Base-by-base conservation (phyloP, 2,329 filamentous ascomycete genomes). In the Calonectria hawksworthii region DNA sequence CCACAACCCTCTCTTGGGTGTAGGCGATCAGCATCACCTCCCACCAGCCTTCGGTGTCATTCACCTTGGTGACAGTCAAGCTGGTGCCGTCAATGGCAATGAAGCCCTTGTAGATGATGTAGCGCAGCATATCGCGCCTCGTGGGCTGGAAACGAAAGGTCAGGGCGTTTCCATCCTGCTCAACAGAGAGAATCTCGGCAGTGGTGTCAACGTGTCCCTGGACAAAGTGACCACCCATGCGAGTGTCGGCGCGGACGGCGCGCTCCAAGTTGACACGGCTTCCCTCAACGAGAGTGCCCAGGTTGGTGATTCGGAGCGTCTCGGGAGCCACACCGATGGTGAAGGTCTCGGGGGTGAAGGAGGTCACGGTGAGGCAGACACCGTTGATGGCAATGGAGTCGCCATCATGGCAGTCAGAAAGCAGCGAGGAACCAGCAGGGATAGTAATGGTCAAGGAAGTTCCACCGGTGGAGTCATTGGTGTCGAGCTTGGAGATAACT, bases 1-100 rank as follows among this genome's bases (percentile, higher is more conserved):
- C 92, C 21, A 98, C 94, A 21, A 99, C 93, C 85, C 94, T 94
- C 86, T 96, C 95, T 87, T 99, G 97, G 14, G 97, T 98, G 86
- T 99, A 99, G 11, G 94, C 92, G 84, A 99, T 98, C 75, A 99
- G 89, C 97, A 99, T 99, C 65, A 99, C 94, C 90, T 99, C 97
- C 91, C 93, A 98, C 84, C 95, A 98, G 52, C 94, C 93, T 78
- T 92, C 91, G 5, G 83, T 90, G 84, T 98, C 96, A 81, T 96
- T 87, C 36, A 99, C 96, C 78, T 91, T 90, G 3, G 96, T 99
- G 2, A 99, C 91, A 0, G 97, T 99, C 88, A 99, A 88, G 83
- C 96, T 98, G 30, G 97, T 96, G 6, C 97, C 97, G 83, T 99
- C 97, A 66, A 99, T 91, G 56, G 96, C 95, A 70, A 99, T 93